These are phyloP conservation scores for Lablab purpureus DNA, from an alignment of 306 rosid species.

Conservation along the genomic window DNA sequence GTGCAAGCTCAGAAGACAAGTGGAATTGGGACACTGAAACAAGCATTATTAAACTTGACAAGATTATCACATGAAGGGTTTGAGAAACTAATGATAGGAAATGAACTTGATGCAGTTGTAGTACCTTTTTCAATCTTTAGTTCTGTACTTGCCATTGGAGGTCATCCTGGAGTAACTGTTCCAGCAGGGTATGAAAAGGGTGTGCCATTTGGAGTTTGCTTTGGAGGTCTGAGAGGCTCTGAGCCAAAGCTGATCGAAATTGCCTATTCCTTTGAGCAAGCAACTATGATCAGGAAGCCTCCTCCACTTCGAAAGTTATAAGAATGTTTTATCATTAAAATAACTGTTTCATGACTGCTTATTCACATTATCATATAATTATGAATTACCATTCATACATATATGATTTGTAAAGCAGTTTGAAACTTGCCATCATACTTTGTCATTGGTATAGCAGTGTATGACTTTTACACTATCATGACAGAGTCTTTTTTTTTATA, in stretches of 20 bases:
- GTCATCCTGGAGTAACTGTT: slow-evolving; percentile 72
- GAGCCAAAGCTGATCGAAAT: slow-evolving; percentile 72
- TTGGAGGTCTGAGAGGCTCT: slow-evolving; percentile 73
- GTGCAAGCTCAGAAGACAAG: slow-evolving; percentile 46
- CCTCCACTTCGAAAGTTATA: neutral
- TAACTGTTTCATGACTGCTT: no score
- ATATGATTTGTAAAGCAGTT: no score
- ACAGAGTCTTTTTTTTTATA: no score
- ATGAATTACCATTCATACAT: no score
- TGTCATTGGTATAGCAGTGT: no score
- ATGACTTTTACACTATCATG: no score
- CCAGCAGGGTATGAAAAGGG: slow-evolving; percentile 67
- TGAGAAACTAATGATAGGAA: slow-evolving; percentile 48
- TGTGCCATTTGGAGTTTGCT: slow-evolving; percentile 67
- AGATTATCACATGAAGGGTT: slow-evolving; percentile 43
- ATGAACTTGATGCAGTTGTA: slow-evolving; percentile 64
- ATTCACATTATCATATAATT: no score
- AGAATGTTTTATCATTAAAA: no score
- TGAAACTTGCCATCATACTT: no score
- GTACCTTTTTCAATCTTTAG: slow-evolving; percentile 36
- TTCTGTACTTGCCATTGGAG: slow-evolving; percentile 64
- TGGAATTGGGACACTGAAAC: slow-evolving; percentile 40
- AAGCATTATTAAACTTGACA: slow-evolving; percentile 41
- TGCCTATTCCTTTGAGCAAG: slow-evolving; percentile 75
- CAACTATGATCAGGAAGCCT: slow-evolving; percentile 68